Evolutionary conservation across 2,329 filamentous ascomycete genomes (phyloP).

Genomic region (Ascochyta rabiei): DNA sequence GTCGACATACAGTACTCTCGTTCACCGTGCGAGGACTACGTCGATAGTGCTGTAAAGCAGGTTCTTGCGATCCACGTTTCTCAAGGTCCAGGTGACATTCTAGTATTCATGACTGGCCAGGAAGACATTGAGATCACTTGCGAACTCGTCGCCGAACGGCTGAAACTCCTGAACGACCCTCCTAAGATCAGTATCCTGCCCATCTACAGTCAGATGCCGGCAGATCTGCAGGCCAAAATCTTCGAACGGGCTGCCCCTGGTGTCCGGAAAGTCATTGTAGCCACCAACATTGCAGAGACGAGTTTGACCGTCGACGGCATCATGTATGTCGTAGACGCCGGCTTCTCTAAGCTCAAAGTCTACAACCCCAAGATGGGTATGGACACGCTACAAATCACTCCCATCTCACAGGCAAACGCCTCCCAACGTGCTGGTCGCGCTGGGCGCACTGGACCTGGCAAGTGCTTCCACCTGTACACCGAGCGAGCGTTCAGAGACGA

Average conservation of each 20-base stretch:
- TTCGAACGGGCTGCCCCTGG: conserved; percentile 90
- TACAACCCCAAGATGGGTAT: conserved; percentile 99
- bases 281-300: conserved; percentile 98
- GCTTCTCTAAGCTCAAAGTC: conserved; percentile 96
- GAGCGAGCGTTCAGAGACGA: conserved; percentile 96
- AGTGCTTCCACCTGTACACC: conserved; percentile 92
- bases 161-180: conserved; percentile 89
- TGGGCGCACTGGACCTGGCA: conserved; percentile 91
- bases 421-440: conserved; percentile 92
- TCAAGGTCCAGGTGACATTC: conserved; percentile 88
- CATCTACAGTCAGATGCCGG: conserved; percentile 99
- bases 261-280: conserved; percentile 95
- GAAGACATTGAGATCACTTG: conserved; percentile 98
- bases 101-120: conserved; percentile 99
- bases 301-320: conserved; percentile 98
- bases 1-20: conserved; percentile 96
- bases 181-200: conserved; percentile 93
- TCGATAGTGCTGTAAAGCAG: conserved; percentile 95
- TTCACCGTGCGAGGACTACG: conserved; percentile 95
- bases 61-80: conserved; percentile 95
- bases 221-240: conserved; percentile 95
- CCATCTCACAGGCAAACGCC: conserved; percentile 95
- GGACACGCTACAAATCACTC: conserved; percentile 97
- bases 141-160: conserved; percentile 84
- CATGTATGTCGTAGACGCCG: conserved; percentile 97